These are phyloP conservation scores for Taiwanofungus camphoratus DNA, from an alignment of 1,284 basidiomycete species.

Conservation along the genomic window DNA sequence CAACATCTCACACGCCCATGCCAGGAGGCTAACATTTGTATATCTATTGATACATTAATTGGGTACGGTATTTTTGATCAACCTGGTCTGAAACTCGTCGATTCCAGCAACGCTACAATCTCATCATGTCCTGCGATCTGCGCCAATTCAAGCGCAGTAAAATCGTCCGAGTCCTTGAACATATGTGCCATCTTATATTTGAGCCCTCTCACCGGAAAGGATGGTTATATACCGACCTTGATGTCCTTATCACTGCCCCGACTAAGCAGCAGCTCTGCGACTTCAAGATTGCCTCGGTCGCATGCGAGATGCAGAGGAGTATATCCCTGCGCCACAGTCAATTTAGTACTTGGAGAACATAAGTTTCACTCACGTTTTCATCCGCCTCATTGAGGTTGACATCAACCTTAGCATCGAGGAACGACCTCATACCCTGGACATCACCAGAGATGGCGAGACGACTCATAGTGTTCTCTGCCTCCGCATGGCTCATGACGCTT, in stretches of 20 bases:
- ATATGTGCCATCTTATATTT: neutral
- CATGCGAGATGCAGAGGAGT: conserved; percentile 81
- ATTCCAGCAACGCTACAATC: conserved; percentile 45
- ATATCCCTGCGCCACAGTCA: conserved; percentile 57
- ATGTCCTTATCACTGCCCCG: conserved; percentile 59
- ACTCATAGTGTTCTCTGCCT: conserved; percentile 48
- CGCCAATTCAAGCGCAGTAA: conserved; percentile 64
- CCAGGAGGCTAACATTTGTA: too few species aligned
- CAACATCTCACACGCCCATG: too few species aligned
- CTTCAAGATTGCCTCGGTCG: conserved; percentile 64
- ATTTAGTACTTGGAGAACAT: conserved; percentile 1
- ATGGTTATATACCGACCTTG: conserved; percentile 39
- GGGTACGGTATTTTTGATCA: too few species aligned
- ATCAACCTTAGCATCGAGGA: conserved; percentile 39
- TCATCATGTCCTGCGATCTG: conserved; percentile 58
- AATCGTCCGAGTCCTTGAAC: conserved; percentile 64
- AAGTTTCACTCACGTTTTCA: conserved; percentile 53
- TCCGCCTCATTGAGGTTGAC: conserved; percentile 42
- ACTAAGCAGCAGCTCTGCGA: conserved; percentile 56
- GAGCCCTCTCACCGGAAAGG: conserved; percentile 1
- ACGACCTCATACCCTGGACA: conserved; percentile 35
- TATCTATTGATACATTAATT: too few species aligned
- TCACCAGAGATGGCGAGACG: conserved; percentile 60
- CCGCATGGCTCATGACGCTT: conserved; percentile 48
- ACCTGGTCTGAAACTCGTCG: too few species aligned